These are phyloP conservation scores for Apiospora saccharicola DNA, from an alignment of 2,329 filamentous ascomycete species.

Conservation along the genomic window DNA sequence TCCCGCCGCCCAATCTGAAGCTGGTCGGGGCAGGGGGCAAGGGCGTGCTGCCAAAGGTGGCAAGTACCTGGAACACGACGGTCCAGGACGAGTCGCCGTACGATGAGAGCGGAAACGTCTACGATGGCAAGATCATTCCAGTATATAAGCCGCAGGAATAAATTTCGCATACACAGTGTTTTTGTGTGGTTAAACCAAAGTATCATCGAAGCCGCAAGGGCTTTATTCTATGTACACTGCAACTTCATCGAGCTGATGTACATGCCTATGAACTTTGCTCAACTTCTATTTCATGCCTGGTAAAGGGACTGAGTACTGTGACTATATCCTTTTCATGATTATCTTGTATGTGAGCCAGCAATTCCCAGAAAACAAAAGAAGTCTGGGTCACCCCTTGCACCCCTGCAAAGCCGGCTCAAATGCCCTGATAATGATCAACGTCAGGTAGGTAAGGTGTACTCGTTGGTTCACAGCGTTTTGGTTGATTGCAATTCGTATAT, in stretches of 20 bases:
- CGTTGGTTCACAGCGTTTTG: neutral
- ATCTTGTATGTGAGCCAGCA: neutral
- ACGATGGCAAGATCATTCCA: slow-evolving; percentile 50
- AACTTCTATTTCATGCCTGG: neutral
- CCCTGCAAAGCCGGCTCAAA: neutral
- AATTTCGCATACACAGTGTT: neutral
- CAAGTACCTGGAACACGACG: slow-evolving; percentile 41
- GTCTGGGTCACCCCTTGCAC: neutral
- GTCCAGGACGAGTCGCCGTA: slow-evolving; percentile 49
- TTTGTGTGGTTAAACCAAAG: neutral
- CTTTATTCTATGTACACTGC: neutral
- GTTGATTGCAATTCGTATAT: neutral
- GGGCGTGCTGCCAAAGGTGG: slow-evolving; percentile 46
- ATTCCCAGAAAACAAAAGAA: neutral
- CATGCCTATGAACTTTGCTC: neutral
- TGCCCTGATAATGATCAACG: neutral
- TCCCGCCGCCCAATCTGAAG: slow-evolving; percentile 52
- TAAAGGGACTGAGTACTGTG: neutral
- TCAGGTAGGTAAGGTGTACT: neutral
- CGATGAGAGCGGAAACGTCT: slow-evolving; percentile 52
- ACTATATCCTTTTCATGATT: neutral
- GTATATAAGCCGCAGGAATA: slow-evolving; percentile 46
- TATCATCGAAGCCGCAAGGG: neutral
- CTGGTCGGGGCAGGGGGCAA: slow-evolving; percentile 52
- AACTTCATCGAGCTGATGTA: neutral